A percentile compares a stretch with the other conserved stretches of the same genome.
phyloP scores from a whole-genome alignment of 805 yeast species.

The Nematodospora valgi region DNA sequence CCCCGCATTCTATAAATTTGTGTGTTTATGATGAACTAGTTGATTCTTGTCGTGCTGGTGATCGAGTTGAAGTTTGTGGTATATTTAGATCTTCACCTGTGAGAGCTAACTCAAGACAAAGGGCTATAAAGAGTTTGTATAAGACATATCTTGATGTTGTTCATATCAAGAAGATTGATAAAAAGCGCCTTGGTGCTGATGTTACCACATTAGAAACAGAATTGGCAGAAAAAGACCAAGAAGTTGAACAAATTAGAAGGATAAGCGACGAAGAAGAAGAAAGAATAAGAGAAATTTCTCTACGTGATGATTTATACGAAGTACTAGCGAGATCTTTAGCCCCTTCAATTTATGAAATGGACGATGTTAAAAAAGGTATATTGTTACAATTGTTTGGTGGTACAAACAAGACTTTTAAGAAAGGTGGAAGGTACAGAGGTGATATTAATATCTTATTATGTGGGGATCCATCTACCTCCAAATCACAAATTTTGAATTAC shows the following conservation, averaged over 20 bases:
- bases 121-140: constrained; percentile 78
- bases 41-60: constrained; percentile 94
- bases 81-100: constrained; percentile 92
- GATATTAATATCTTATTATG: constrained; percentile 88
- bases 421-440: constrained; percentile 95
- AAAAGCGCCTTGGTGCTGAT: constrained; percentile 77
- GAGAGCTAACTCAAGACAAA: constrained; percentile 77
- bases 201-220: constrained; percentile 53
- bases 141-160: constrained; percentile 94
- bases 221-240: constrained; percentile 61
- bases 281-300: constrained; percentile 57
- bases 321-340: constrained; percentile 86
- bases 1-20: constrained; percentile 92
- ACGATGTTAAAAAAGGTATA: constrained; percentile 95
- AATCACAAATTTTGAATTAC: constrained; percentile 89
- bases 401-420: constrained; percentile 78
- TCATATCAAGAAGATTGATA: constrained; percentile 84
- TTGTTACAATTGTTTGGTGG: constrained; percentile 94
- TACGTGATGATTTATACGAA: constrained; percentile 79
- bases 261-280: constrained; percentile 67
- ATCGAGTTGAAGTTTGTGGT: constrained; percentile 92
- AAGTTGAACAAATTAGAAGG: constrained; percentile 72
- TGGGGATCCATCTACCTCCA: constrained; percentile 98
- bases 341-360: constrained; percentile 95
- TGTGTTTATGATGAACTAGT: constrained; percentile 96